These are phyloP conservation scores for Ophiosphaerella korrae DNA, from an alignment of 2,329 filamentous ascomycete species.

Conservation along the genomic window DNA sequence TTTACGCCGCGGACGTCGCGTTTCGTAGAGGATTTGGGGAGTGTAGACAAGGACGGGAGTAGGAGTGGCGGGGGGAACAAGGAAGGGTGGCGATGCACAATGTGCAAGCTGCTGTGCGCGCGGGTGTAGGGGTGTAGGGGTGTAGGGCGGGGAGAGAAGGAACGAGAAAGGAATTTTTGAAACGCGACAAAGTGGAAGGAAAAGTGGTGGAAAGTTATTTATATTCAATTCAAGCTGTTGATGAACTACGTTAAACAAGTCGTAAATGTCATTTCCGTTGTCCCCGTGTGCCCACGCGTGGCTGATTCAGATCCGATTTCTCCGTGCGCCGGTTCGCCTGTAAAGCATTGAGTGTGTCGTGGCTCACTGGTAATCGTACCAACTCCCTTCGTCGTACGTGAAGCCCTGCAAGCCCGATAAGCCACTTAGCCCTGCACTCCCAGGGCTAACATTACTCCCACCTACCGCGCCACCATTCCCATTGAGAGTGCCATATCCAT, in stretches of 20 bases:
- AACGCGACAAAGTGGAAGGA: neutral
- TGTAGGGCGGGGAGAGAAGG: no score
- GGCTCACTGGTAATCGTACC: constrained; percentile 27
- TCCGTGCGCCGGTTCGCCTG: no score
- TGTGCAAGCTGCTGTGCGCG: neutral
- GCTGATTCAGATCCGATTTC: no score
- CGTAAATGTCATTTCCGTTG: no score
- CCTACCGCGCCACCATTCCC: constrained; percentile 9
- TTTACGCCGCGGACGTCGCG: neutral
- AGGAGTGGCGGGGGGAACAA: neutral
- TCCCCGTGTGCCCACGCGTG: no score
- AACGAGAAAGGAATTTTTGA: neutral
- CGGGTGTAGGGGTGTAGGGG: neutral
- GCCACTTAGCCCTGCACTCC: constrained; percentile 3
- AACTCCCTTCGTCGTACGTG: constrained; percentile 32
- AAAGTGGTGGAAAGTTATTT: neutral
- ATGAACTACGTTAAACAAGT: no score
- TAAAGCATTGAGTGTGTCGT: no score
- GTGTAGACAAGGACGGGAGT: neutral
- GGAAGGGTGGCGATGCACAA: neutral
- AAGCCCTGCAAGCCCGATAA: constrained; percentile 22
- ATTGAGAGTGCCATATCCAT: constrained; percentile 18
- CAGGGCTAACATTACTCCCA: constrained; percentile 2
- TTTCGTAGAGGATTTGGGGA: neutral
- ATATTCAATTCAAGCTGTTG: no score